Conservation (phyloP, 2,329 filamentous ascomycete genomes). For the Xylaria sp. region DNA sequence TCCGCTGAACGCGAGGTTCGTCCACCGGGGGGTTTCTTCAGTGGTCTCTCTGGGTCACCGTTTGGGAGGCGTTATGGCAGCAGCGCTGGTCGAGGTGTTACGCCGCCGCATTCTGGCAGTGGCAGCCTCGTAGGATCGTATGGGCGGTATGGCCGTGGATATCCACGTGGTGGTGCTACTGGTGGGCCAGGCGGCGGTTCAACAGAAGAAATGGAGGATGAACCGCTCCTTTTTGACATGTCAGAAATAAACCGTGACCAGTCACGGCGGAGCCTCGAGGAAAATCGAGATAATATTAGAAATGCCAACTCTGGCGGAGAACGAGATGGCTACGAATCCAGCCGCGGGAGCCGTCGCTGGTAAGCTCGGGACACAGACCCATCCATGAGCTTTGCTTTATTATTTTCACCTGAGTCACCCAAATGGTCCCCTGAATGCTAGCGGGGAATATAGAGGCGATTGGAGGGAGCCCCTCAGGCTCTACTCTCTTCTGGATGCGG, state of each 20-base stretch:
- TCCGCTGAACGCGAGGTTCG: conserved; percentile 56
- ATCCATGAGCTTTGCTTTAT: conserved; percentile 2
- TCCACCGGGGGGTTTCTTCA: conserved; percentile 57
- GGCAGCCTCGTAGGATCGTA: conserved; percentile 49
- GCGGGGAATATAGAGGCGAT: not conserved
- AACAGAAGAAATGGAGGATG: conserved; percentile 68
- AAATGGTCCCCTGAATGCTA: not conserved
- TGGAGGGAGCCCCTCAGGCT: not conserved
- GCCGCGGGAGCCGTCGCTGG: conserved; percentile 45
- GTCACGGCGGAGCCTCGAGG: conserved; percentile 68
- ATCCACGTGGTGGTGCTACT: conserved; percentile 50
- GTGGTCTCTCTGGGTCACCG: conserved; percentile 55
- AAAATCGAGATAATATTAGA: conserved; percentile 55
- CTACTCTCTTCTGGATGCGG: conserved; percentile 27
- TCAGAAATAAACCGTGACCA: conserved; percentile 72
- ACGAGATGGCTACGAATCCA: conserved; percentile 53
- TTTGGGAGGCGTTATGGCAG: conserved; percentile 59
- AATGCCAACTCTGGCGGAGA: conserved; percentile 53
- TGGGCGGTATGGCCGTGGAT: conserved; percentile 48
- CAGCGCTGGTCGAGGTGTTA: conserved; percentile 49
- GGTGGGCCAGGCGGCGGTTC: conserved; percentile 57
- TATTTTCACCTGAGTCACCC: not conserved
- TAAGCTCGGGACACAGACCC: conserved; percentile 22
- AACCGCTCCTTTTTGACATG: conserved; percentile 77
- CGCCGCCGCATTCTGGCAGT: conserved; percentile 49